Conservation (phyloP, 2,329 filamentous ascomycete genomes). For the Shiraia bambusicola region DNA sequence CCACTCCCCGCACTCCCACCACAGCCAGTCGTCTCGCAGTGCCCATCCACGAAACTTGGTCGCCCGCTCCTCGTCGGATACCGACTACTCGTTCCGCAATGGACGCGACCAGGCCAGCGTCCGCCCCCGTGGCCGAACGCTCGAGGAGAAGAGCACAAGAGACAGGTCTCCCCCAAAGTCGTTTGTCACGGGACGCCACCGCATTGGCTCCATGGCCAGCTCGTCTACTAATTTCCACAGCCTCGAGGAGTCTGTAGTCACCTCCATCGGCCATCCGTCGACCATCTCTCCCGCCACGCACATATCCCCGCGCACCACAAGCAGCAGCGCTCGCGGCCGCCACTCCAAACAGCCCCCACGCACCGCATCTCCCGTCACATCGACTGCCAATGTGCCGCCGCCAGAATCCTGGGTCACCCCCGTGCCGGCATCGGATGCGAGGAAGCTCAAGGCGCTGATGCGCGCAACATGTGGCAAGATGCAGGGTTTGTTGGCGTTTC, state of each 20-base stretch:
- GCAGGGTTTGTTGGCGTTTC: slow-evolving; percentile 75
- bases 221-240: slow-evolving; percentile 53
- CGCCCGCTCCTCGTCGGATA: slow-evolving; percentile 37
- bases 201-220: slow-evolving; percentile 71
- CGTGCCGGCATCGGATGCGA: slow-evolving; percentile 64
- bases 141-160: slow-evolving; percentile 48
- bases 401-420: slow-evolving; percentile 43
- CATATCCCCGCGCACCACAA: slow-evolving; percentile 29
- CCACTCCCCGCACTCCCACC: slow-evolving; percentile 32
- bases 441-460: slow-evolving; percentile 74
- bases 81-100: slow-evolving; percentile 33
- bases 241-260: slow-evolving; percentile 44
- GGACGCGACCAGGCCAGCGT: slow-evolving; percentile 53
- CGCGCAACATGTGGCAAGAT: slow-evolving; percentile 75
- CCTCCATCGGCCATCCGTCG: slow-evolving; percentile 46
- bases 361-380: slow-evolving; percentile 21
- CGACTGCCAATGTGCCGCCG: slow-evolving; percentile 28
- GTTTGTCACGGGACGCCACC: slow-evolving; percentile 55
- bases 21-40: slow-evolving; percentile 23
- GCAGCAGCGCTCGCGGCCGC: slow-evolving; percentile 33
- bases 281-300: slow-evolving; percentile 39
- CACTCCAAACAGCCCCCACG: slow-evolving; percentile 31
- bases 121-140: slow-evolving; percentile 53
- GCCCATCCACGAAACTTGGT: slow-evolving; percentile 30
- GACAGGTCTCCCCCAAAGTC: slow-evolving; percentile 46